phyloP scores from a whole-genome alignment of 345 rosid genomes.

The Syzygium aromaticum region DNA sequence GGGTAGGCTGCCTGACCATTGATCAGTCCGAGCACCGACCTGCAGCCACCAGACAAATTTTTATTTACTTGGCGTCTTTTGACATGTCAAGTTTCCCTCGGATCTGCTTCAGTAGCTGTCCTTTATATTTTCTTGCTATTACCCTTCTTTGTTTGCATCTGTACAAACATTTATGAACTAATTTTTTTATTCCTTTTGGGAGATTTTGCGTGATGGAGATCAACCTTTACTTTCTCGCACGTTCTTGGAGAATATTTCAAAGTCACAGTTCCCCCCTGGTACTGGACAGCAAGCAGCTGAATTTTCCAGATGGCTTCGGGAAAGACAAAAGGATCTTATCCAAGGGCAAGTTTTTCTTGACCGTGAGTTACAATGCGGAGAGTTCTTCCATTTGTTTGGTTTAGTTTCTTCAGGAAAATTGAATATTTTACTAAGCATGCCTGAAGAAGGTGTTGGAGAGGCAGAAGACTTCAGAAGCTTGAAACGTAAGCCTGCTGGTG shows the following conservation, averaged over 20 bases:
- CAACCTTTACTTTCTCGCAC: constrained; percentile 42
- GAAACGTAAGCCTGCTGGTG: constrained; percentile 56
- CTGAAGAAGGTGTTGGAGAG: constrained; percentile 85
- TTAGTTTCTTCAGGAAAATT: constrained; percentile 65
- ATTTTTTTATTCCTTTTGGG: background rate
- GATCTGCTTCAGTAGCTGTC: background rate
- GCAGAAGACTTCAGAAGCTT: constrained; percentile 63
- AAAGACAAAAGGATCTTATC: constrained; percentile 42
- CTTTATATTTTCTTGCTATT: background rate
- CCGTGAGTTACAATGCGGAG: constrained; percentile 81
- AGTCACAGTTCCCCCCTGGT: constrained; percentile 54
- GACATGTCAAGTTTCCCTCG: background rate
- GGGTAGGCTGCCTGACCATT: background rate
- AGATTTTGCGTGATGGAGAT: background rate
- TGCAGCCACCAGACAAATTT: background rate
- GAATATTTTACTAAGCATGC: constrained; percentile 46
- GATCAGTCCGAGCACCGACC: background rate
- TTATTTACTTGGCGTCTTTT: background rate
- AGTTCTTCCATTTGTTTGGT: constrained; percentile 61
- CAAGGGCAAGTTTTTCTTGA: constrained; percentile 44
- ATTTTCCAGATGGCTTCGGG: constrained; percentile 59
- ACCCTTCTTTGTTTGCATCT: background rate
- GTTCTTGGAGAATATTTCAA: constrained; percentile 56
- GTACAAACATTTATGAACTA: background rate
- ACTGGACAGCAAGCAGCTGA: constrained; percentile 67